Base-by-base conservation (phyloP, 176 grass and related monocot genomes). In the Neostapfia colusana region DNA sequence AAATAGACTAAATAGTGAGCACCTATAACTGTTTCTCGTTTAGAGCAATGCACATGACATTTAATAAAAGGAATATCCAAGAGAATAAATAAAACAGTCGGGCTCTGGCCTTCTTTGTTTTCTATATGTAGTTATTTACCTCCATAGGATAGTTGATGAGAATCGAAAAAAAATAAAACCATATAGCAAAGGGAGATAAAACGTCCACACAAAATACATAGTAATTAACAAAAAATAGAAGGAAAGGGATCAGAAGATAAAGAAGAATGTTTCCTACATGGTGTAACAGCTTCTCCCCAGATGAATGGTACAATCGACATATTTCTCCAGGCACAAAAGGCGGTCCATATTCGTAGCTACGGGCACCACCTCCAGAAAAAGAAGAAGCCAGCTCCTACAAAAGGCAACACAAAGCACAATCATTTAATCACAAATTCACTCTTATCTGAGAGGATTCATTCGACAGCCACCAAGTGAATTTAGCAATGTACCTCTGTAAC, bases 261-360 rank as follows among this genome's bases (percentile, higher is more conserved):
- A 41, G 75, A 76, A 76, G 72, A 80, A 73, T 70, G 45, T 65
- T 83, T 38, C 86, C 73, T 90, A 99, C 96, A 90, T 95, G 89
- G 80, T 95, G 87, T 65, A 99, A 85, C 66, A 99, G 84, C 39
- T 86, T 92, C 72, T 99, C 89, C 49, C 92, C 92, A 73, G 91
- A 85, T 82, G 87, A 95, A 84, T 81, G 96, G 87, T 95, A 99
- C 42, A 99, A 62, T 35, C 96, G 87, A 28, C 96, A 99, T 79
- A 99, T 92, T 67, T 95, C 96, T 84, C 96, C 96, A 74, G 96
- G 96, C 21, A 99, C 87, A 85, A 99, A 99, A 80, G 96, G 82
- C 70, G 92, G 96, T 54, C 92, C 96, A 78, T 90, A 86, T 80
- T 95, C 96, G 54, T 88, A 92, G 37, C 79, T 91, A 74, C 81